Evolutionary conservation across 352 stramenopile genomes (phyloP), one percentile per base, ranked within the genome.

Genomic region (Pythium coloratum): DNA sequence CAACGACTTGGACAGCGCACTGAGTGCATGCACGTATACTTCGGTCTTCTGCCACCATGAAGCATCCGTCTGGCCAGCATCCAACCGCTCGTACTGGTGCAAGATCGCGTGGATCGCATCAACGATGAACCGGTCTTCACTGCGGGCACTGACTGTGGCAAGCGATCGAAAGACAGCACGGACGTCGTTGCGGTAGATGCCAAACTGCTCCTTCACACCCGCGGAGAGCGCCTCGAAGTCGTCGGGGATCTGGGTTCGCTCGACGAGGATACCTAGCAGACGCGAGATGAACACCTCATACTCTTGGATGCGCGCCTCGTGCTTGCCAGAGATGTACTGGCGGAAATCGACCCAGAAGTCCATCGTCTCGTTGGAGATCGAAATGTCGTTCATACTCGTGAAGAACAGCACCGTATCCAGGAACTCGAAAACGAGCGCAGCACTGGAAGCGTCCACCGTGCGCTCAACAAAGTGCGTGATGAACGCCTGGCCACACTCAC

Each of bases 281-380:
- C 84, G 82, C 10, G 79, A 88, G 42, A 92, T 82, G 60, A 94
- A 94, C 3, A 76, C 68, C 56, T 92, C 83, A 60, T 91, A 92
- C 12, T 79, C 77, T 38, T 69, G 58, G 70, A 91, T 90, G 26
- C 81, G 81, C n/a, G 77, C 51, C 42, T 94, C 84, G 60, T 94
- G 70, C 62, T 94, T 94, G 42, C 86, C 86, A 9, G 81, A 91
- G 34, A 94, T 70, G 59, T 94, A 94, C 9, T 67, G 54, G 30
- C 84, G 77, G 38, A 94, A 92, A 40, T 89, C 77, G 66, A 94
- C 89, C 86, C 86, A 94, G 33, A 94, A 94, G 10, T 86, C 77
- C 82, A 91, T 94, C 20, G 82, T 94, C 63, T 87, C 82, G 53
- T 91, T 91, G 6, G 86, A 91, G 18, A 86, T 77, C 8, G 87